phyloP scores from a whole-genome alignment of 169 alveolate genomes.

The Plasmodium gaboni region DNA sequence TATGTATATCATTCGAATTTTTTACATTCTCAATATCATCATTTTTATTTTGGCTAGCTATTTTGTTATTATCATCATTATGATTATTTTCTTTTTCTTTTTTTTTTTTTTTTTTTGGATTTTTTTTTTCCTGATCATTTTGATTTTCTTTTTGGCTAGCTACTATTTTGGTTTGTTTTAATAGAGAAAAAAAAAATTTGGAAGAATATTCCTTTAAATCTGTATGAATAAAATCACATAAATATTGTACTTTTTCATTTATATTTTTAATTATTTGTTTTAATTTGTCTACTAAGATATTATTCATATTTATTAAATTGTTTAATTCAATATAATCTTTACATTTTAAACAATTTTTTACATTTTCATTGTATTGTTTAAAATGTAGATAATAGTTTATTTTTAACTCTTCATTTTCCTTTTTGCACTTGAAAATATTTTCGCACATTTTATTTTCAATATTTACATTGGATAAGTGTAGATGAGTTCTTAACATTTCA shows the following conservation, averaged over 20 bases:
- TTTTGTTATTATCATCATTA: background rate
- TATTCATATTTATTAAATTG: background rate
- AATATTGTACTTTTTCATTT: constrained; percentile 9
- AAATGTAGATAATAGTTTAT: background rate
- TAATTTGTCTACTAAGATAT: background rate
- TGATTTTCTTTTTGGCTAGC: background rate
- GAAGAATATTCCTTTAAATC: constrained; percentile 9
- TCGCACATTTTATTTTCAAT: constrained; percentile 20
- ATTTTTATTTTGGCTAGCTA: background rate
- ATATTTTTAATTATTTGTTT: background rate
- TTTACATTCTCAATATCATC: background rate
- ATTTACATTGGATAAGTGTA: background rate
- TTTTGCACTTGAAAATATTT: background rate
- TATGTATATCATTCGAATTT: background rate
- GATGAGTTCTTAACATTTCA: constrained; percentile 31
- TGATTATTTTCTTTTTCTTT: constrained; percentile 8
- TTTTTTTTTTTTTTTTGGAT: background rate
- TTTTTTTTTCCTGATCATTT: background rate
- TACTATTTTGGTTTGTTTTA: constrained; percentile 35
- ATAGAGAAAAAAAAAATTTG: constrained; percentile 16
- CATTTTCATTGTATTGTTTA: constrained; percentile 25
- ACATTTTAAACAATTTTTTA: constrained; percentile 30
- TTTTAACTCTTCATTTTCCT: background rate
- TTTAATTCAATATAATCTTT: constrained; percentile 24
- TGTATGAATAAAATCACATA: background rate